Evolutionary conservation across 345 rosid genomes (phyloP), one percentile per base, ranked within the genome.

Genomic region (Raphanus raphanistrum): DNA sequence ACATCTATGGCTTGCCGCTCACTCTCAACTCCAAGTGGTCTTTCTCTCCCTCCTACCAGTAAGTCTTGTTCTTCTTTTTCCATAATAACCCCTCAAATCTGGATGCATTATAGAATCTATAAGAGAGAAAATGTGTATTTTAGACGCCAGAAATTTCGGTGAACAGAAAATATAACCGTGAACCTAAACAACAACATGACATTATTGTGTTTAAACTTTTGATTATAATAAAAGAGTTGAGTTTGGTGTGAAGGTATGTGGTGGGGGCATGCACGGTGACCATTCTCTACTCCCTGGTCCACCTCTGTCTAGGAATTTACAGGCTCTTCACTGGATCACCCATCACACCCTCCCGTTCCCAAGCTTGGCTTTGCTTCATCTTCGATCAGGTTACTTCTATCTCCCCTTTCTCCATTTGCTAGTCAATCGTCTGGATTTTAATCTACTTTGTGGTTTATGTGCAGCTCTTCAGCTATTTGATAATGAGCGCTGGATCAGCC

Each of bases 331-430:
- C 71, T 41, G 84, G 85, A 63, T 84, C 86, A 59, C 82, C 93
- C 1, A 72, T 80, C 28, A 82, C 89, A 45, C 77, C 88, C 50
- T 87, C 97, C 2, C 81, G 84, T 80, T 85, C 38, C 69, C 89
- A 89, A 79, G 92, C 88, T n/a, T 92, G 98, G 97, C 75, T 94
- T 35, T n/a, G 82, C 66, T 86, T 94, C 73, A 90, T 89, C 10
- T 87, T 71, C 6, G 97, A 94, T 82, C 97, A 94, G 96, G 96
- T 92, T 48, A 11, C 59, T 11, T 71, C 28, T 54, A 27, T 28
- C 50, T 43, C 59, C 36, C 63, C 8, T 35, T 59, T 55, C 16
- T 41, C 38, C 70, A 55, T 60, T 12, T 1, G 9, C 35, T 36
- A 64, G 21, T 48, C n/a, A n/a, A n/a, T n/a, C 76, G 28, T 71